A percentile compares a stretch with the other conserved stretches of the same genome.
These are phyloP conservation scores for Auricularia heimuer DNA, from an alignment of 768 basidiomycete species.

Conservation along the genomic window DNA sequence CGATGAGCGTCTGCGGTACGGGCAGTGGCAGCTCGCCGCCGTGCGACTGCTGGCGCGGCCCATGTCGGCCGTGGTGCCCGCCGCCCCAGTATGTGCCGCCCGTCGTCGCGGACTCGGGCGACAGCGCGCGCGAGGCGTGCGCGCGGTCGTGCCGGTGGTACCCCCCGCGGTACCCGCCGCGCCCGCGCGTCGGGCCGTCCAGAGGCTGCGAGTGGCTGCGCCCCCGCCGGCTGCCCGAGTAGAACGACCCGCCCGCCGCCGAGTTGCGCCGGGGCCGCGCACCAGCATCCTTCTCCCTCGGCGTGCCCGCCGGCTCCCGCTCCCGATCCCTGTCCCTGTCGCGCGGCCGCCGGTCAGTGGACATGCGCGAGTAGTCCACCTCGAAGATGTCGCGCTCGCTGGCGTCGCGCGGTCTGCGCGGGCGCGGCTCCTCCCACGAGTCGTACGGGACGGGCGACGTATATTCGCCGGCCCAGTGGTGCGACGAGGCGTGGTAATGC, in stretches of 20 bases:
- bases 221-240: background rate
- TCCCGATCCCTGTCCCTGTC: too few species aligned
- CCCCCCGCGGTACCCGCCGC: background rate
- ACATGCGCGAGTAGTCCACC: background rate
- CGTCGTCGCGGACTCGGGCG: background rate
- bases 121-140: background rate
- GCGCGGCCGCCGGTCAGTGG: background rate
- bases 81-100: background rate
- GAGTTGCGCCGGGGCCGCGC: background rate
- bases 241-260: background rate
- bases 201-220: conserved; percentile 2
- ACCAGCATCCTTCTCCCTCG: background rate
- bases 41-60: background rate
- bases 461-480: background rate
- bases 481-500: background rate
- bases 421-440: background rate
- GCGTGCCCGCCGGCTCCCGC: background rate
- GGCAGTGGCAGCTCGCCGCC: conserved; percentile 20
- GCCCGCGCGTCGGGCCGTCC: background rate
- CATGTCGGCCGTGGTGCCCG: background rate
- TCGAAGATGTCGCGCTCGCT: background rate
- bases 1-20: conserved; percentile 2
- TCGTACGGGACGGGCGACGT: background rate
- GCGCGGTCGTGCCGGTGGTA: background rate
- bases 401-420: background rate